Evolutionary conservation across 2,329 filamentous ascomycete genomes (phyloP).

Genomic region (Boeremia exigua): DNA sequence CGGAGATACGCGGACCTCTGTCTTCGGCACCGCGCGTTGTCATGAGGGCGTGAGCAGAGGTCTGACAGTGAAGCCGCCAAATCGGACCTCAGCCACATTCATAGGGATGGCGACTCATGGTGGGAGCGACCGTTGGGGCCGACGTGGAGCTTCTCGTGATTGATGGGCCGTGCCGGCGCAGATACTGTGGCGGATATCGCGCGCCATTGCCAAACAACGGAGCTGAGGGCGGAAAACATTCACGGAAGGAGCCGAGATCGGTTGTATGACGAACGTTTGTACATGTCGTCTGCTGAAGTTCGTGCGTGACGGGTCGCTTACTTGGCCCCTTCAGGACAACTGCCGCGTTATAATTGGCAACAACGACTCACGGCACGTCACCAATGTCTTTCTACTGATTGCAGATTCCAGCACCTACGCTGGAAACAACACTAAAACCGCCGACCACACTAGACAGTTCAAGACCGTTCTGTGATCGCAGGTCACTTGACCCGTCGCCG

Average conservation of each 20-base stretch:
- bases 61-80: conserved; percentile 30
- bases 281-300: conserved; percentile 4
- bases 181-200: conserved; percentile 18
- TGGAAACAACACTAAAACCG: too few species aligned
- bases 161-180: conserved; percentile 8
- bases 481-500: too few species aligned
- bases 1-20: conserved; percentile 26
- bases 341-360: conserved; percentile 15
- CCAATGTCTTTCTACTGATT: background rate
- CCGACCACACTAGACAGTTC: too few species aligned
- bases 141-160: conserved; percentile 10
- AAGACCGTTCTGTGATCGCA: too few species aligned
- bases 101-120: conserved; percentile 29
- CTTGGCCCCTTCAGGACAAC: conserved; percentile 6
- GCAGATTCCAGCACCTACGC: background rate
- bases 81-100: conserved; percentile 33
- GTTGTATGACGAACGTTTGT: conserved; percentile 5
- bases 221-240: conserved; percentile 9
- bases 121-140: conserved; percentile 5
- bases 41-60: conserved; percentile 30
- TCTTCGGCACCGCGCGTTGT: conserved; percentile 23
- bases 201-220: background rate
- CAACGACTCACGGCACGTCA: background rate
- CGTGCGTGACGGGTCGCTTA: conserved; percentile 12
- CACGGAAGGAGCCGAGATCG: conserved; percentile 16